Evolutionary conservation across 2,329 filamentous ascomycete species (phyloP), one percentile per base, ranked within the genome.

Genomic region (Plenodomus tracheiphilus): DNA sequence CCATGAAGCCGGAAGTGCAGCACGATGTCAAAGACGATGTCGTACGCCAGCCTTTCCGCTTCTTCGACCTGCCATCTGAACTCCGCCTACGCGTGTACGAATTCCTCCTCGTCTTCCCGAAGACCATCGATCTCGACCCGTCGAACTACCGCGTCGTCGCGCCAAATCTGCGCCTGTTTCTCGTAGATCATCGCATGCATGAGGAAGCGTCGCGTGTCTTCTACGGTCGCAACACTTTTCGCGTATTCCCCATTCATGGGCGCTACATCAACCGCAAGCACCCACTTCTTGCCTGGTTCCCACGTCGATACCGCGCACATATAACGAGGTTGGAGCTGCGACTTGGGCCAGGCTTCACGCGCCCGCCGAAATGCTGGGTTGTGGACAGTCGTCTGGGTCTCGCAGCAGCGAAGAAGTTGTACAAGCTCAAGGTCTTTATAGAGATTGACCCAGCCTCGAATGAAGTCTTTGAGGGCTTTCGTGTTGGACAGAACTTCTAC

Each of bases 181-280:
- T 86, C 11, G 84, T 80, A 34, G 85, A 71, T 73, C 64, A 65
- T 16, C 75, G 70, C 35, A 71, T 79, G 54, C 78, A 82, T 62
- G 68, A 77, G 21, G 80, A 83, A 66, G 77, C 79, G 5, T 74
- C 72, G 39, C 72, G 76, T 46, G 69, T 77, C 52, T 81, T 81
- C 64, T 82, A 81, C 66, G 73, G 76, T 36, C 67, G 69, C 16
- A 78, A 80, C 54, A 79, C 75, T 6, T 82, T 83, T 59, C 77
- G 79, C 37, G 65, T 82, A 22, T 81, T 82, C 56, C 77, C 76
- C 1, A 70, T 79, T 20, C 77, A 82, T 60, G 77, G 79, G 38
- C 77, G 77, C 46, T 77, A 86, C 72, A 88, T 88, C 75, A 87
- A 89, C 72, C 85, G 84, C 22, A 89, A 89, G 73, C 83, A 83